Evolutionary conservation across 768 basidiomycete genomes (phyloP), one percentile per base, ranked within the genome.

Genomic region (Lactifluus subvellereus): DNA sequence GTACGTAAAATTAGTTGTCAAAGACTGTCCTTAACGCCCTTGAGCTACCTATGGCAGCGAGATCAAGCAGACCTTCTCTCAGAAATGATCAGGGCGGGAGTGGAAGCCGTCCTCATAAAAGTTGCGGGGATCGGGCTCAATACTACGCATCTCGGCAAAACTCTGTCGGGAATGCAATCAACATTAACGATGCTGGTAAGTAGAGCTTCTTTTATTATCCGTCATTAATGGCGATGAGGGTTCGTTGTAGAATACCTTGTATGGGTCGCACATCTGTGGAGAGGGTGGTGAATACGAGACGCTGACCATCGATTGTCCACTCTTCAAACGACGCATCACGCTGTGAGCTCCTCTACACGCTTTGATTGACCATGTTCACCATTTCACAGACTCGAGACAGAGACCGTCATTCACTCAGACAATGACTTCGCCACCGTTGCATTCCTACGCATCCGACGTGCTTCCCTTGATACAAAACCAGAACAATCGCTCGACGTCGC

Each of bases 251-350:
- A 92, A 95, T 71, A 71, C 75, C 10, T 74, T 84, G 32, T 99
- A 94, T 69, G 94, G 94, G 4, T 87, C 89, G 0, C 97, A 99
- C 71, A 82, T 96, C 2, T 98, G 96, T 65, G 97, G 97, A 10
- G 97, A 99, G 76, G 97, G 97, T 2, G 97, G 97, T 2, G 97
- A 99, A 76, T 99, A 98, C 74, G 97, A 99, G 72, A 91, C 88
- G 0, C 77, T 98, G 61, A 98, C 96, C 1, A 77, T 94, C 13
- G 91, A 97, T 67, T 90, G 89, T 64, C 91, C 95, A 0, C 70
- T 96, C 13, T 98, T 95, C 82, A 91, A 91, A 67, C 80, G 81
- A 43, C 78, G 81, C 10, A 87, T 99, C 40, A 71, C 76, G 7
- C 72, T 98, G 86, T 92, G 68, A 69, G 87, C 69, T n/a, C 9